phyloP scores from a whole-genome alignment of 2,329 filamentous ascomycete genomes.

The Grosmannia penicillata region DNA sequence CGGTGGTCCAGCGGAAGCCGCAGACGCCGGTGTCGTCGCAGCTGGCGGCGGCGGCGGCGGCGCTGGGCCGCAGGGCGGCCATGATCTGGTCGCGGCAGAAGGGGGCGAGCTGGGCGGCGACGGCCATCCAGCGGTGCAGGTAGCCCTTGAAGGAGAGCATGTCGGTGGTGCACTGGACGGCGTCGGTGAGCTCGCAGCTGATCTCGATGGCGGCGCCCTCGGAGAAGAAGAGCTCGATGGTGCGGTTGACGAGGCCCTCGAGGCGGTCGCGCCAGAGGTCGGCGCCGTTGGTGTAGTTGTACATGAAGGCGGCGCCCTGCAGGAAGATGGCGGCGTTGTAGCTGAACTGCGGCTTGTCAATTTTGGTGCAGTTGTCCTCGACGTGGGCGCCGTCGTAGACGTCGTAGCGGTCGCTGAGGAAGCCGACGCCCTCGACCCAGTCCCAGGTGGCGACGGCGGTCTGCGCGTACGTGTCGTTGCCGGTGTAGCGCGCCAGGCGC shows the following conservation, averaged over 20 bases:
- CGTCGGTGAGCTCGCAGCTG: conserved; percentile 41
- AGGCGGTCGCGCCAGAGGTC: conserved; percentile 38
- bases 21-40: conserved; percentile 45
- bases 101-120: conserved; percentile 47
- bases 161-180: conserved; percentile 48
- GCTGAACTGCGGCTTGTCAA: conserved; percentile 18
- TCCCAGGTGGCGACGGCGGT: conserved; percentile 66
- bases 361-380: conserved; percentile 38
- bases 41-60: conserved; percentile 41
- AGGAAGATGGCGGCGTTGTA: conserved; percentile 11
- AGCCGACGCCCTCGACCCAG: conserved; percentile 43
- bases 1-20: conserved; percentile 45
- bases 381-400: conserved; percentile 50
- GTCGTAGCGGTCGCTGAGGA: conserved; percentile 41
- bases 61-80: conserved; percentile 39
- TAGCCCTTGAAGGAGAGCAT: conserved; percentile 62
- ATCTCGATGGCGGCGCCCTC: conserved; percentile 49
- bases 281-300: conserved; percentile 30
- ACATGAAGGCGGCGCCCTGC: conserved; percentile 12
- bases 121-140: conserved; percentile 49
- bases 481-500: conserved; percentile 55
- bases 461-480: conserved; percentile 59
- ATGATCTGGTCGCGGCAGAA: conserved; percentile 38
- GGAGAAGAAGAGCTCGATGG: conserved; percentile 37
- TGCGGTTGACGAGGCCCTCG: conserved; percentile 36